Base-by-base conservation (phyloP, 176 grass and related monocot genomes). In the Raddia guianensis region DNA sequence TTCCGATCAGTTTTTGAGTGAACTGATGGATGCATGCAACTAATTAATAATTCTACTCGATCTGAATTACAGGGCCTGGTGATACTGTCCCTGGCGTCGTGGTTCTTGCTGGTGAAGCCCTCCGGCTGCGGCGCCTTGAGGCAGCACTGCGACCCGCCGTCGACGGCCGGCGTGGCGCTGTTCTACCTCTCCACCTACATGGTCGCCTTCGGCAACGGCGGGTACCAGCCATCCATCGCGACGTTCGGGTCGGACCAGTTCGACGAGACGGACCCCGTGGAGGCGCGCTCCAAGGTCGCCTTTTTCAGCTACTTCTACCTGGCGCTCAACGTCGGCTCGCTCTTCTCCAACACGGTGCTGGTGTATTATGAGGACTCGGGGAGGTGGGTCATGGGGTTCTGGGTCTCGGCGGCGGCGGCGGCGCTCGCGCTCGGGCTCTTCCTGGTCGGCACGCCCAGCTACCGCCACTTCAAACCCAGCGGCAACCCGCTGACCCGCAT, bases 281-380 rank as follows among this genome's bases (percentile, higher is more conserved):
- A 97, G 85, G 72, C 46, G 37, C 77, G 63, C 37, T 89, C 88
- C 69, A 97, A 97, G 88, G 88, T 89, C 1, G 88, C 94, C 51
- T 93, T 93, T 86, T 97, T 97, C 87, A 97, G 86, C 78, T 97
- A 93, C 83, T 97, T 97, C 74, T 97, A 97, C 86, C 68, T 93
- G 73, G 83, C 94, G n/a, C 88, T 97, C 34, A 97, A 97, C 63
- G 81, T 90, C 0, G 94, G 94, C 0, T 93, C 94, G 51, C 80
- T 97, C 35, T 85, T 93, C 68, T 93, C 91, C 77, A 91, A 97
- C 88, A 87, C 89, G 8, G 70, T 97, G 66, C 77, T 97, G 47
- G 94, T 97, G 27, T 97, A 93, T 84, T 89, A 83, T 80, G 94
- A 97, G 86, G 91, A 97, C 59, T 52, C 66, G 2, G 94, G 94